Evolutionary conservation across 2,329 filamentous ascomycete species (phyloP), one percentile per base, ranked within the genome.

Genomic region (Aspergillus novoparasiticus): DNA sequence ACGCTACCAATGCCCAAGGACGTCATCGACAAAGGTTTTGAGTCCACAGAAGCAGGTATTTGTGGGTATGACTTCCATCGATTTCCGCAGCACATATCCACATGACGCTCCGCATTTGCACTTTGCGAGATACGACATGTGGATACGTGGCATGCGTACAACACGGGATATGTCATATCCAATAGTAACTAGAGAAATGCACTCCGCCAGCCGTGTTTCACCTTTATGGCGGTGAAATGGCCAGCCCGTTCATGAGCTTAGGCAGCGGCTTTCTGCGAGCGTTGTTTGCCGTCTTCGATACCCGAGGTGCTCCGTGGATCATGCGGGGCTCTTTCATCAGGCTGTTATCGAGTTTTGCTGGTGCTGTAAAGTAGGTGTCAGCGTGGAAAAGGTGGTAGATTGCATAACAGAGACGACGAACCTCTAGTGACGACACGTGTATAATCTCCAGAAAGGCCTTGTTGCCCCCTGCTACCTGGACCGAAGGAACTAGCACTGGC

Each of bases 311-410:
- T 41, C 94, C 94, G 76, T 96, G 93, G 45, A 97, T 94, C 66
- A 92, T 89, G 62, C 94, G 87, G 34, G 94, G 94, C 78, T 97
- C 94, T 76, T 93, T 92, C 93, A 98, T 97, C 54, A 97, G 82
- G 16, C 88, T 86, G 4, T 90, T 86, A 72, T 99, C 95, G 11
- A 99, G 85, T 73, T 92, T 94, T 9, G 92, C 88, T 6, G 95
- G 95, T 43, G 92, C 88, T 68, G 88, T 59, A 87, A 82, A 39
- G 46, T 50, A 56, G 11, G 16, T 88, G 36, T 83, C 78, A 63
- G 84, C 45, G 16, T 11, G 36, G 39, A 9, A 30, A 43, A 39
- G 9, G 26, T 26, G 61, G 19, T 14, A 30, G 6, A 50, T 19
- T 3, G 12, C 30, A 6, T 57, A 58, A 28, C 56, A 55, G 12